Evolutionary conservation across 2,329 filamentous ascomycete genomes (phyloP).

Genomic region (Herpotrichia juniperi): DNA sequence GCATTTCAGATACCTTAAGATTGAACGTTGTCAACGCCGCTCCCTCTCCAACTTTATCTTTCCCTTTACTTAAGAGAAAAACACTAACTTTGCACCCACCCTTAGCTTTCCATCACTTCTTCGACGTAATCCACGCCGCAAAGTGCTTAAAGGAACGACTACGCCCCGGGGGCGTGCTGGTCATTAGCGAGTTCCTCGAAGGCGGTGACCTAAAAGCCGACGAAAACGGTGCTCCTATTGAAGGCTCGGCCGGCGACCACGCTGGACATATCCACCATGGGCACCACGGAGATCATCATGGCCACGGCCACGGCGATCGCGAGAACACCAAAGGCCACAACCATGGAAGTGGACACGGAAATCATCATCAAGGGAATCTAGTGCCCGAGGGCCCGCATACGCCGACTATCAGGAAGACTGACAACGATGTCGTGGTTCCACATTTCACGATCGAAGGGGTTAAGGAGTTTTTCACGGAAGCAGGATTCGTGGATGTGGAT

Average conservation of each 20-base stretch:
- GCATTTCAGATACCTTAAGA: too few relatives aligned
- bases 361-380: conserved; percentile 13
- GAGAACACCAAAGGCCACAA: conserved; percentile 11
- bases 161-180: conserved; percentile 67
- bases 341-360: conserved; percentile 19
- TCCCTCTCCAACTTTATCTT: too few relatives aligned
- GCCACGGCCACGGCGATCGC: not conserved
- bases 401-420: conserved; percentile 4
- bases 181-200: conserved; percentile 72
- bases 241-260: conserved; percentile 32
- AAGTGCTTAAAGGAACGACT: conserved; percentile 66
- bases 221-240: conserved; percentile 29
- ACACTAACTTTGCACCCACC: too few relatives aligned
- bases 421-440: conserved; percentile 62
- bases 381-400: conserved; percentile 16
- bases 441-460: conserved; percentile 70
- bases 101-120: conserved; percentile 59
- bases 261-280: conserved; percentile 25
- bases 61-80: too few relatives aligned
- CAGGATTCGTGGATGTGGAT: conserved; percentile 64
- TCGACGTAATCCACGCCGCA: conserved; percentile 66
- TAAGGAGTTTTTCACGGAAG: conserved; percentile 65
- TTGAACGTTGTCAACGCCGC: too few relatives aligned
- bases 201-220: conserved; percentile 50
- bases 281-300: conserved; percentile 21